Base-by-base conservation (phyloP, 352 stramenopile species). In the Pythium aristosporum region DNA sequence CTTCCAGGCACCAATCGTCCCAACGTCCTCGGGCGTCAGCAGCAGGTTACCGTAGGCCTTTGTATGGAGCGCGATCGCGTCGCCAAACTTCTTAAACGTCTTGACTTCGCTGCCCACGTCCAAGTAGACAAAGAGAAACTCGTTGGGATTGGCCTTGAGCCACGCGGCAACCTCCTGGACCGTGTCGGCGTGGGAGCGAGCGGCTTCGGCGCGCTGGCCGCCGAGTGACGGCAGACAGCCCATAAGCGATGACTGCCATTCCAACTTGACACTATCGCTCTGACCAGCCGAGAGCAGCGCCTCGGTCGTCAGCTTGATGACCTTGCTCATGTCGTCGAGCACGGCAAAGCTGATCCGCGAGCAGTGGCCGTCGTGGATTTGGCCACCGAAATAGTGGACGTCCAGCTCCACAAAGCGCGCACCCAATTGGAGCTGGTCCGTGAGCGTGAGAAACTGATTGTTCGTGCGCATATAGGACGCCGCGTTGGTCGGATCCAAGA, bases 361-460 rank as follows among this genome's bases (percentile, higher is more conserved):
- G 71, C 87, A 96, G 69, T 96, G 87, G 15, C 75, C 86, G 32
- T 82, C 89, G n/a, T 67, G 79, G n/a, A 94, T 63, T 48, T 76
- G 68, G 0, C 71, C 72, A 57, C 73, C 72, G 47, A 91, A 91
- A 69, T 86, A 96, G 72, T 96, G 87, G 41, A 89, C 76, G 44
- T 96, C 87, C 16, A 93, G 57, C 68, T 96, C 87, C 48, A 96
- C 71, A 34, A 92, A 87, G 5, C 87, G 76, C 13, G 78, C 84
- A 7, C 87, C 87, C 30, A 96, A 71, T 44, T 85, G 77, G 46
- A 96, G 68, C 68, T 94, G 85, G 49, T 96, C 87, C 18, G 82
- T 87, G 5, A 96, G 50, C 3, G 68, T 89, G 49, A 94, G 79
- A 20, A 89, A 73, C 67, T 92, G 83, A 60, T 91, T 85, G 56